Evolutionary conservation across 2,329 filamentous ascomycete genomes (phyloP), one percentile per base, ranked within the genome.

Genomic region (Colletotrichum sp.): DNA sequence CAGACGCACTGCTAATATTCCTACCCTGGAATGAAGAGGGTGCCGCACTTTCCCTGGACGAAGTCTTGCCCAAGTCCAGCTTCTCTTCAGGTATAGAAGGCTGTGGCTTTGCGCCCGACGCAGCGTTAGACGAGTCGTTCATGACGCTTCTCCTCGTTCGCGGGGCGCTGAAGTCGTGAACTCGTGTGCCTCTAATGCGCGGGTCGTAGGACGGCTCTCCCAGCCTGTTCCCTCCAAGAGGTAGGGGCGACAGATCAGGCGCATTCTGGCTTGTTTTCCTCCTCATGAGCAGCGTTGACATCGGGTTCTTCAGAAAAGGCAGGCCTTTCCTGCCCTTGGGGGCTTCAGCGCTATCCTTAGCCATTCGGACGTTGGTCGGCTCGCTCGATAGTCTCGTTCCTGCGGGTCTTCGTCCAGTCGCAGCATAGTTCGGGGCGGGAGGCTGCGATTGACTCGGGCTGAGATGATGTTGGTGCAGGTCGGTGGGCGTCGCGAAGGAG

Each of bases 121-220:
- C 72, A 10, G 39, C 55, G 16, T 30, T 44, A 5, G 73, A 21
- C 8, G 36, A 79, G 70, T 75, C 78, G 73, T 78, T 84, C 28
- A 85, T 83, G 5, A 86, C 77, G 32, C 82, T 69, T 62, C 83
- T 88, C 76, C 85, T 88, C 28, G 87, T 87, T 66, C 91, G 86
- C 2, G 92, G 92, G 0, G 90, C 91, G 80, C 91, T 93, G 79
- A 93, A 94, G 82, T 92, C 92, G 81, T 94, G 93, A 66, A 93
- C 89, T 63, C 88, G 87, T 9, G 90, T 94, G 65, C 91, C 93
- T 80, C 88, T 89, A 78, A 94, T 94, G 12, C 91, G 88, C 21
- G 92, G 92, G 79, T 94, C 92, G 79, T 93, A 92, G 24, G 84
- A 82, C 7, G 88, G 87, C 78, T 89, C 88, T 16, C 88, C 86